phyloP scores from a whole-genome alignment of 371 early-diverging fungal genomes.

The Phascolomyces articulosus region DNA sequence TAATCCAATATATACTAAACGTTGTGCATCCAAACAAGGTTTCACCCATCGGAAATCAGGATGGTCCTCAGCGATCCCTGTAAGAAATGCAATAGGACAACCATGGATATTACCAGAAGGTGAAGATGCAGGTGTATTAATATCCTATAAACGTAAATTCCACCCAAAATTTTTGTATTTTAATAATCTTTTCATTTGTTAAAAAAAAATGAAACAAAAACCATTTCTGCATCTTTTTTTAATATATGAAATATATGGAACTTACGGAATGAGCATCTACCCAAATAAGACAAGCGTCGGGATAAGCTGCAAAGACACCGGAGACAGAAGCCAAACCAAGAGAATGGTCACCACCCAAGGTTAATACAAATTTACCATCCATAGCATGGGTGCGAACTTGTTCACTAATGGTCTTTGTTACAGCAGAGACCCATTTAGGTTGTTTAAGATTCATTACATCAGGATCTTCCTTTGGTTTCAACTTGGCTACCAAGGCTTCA shows the following conservation, averaged over 20 bases:
- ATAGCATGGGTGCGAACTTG: conserved; percentile 66
- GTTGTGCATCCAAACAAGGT: conserved; percentile 74
- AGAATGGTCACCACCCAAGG: conserved; percentile 96
- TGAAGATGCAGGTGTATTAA: conserved; percentile 93
- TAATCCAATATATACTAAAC: conserved; percentile 94
- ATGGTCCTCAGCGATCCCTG: conserved; percentile 78
- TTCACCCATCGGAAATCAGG: conserved; percentile 85
- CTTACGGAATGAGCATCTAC: conserved; percentile 96
- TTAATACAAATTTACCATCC: conserved; percentile 82
- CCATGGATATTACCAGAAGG: conserved; percentile 96
- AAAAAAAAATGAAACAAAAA: not conserved
- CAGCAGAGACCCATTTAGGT: conserved; percentile 82
- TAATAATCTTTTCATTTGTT: too few relatives aligned
- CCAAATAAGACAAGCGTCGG: conserved; percentile 93
- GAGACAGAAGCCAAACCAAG: conserved; percentile 90
- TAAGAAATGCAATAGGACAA: conserved; percentile 91
- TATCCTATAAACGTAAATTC: too few relatives aligned
- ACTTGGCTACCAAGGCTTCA: conserved; percentile 51
- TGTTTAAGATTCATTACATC: conserved; percentile 81
- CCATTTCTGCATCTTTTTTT: too few relatives aligned
- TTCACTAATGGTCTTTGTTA: conserved; percentile 69
- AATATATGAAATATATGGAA: too few relatives aligned
- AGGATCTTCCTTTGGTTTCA: conserved; percentile 69
- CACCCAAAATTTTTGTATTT: too few relatives aligned
- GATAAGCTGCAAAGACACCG: conserved; percentile 80